phyloP scores from a whole-genome alignment of 2,329 filamentous ascomycete genomes.

The Talaromyces sp. region DNA sequence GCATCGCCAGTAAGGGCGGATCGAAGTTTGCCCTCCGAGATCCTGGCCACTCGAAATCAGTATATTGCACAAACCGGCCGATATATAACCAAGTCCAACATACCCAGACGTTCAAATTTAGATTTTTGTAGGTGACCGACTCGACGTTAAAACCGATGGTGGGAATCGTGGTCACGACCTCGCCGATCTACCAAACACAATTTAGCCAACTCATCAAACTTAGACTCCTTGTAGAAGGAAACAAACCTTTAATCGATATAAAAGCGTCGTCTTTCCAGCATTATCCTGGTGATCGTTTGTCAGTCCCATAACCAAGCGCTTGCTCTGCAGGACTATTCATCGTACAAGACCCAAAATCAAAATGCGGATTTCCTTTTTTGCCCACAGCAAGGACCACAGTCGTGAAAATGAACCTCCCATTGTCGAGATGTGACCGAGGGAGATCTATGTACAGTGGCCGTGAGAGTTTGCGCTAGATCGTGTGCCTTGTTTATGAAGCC shows the following conservation, averaged over 20 bases:
- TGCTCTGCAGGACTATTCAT: constrained; percentile 7
- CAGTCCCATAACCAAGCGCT: constrained; percentile 1
- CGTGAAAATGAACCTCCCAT: constrained; percentile 53
- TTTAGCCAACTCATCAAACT: constrained; percentile 2
- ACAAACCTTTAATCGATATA: constrained; percentile 90
- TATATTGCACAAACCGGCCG: not conserved
- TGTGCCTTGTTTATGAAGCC: not conserved
- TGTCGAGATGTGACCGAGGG: not conserved
- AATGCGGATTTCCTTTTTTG: constrained; percentile 97
- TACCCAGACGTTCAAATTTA: constrained; percentile 99
- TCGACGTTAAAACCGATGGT: constrained; percentile 99
- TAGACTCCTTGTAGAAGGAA: not conserved
- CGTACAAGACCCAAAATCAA: constrained; percentile 87
- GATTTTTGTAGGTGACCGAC: constrained; percentile 94
- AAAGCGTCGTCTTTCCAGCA: constrained; percentile 92
- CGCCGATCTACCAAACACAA: constrained; percentile 65
- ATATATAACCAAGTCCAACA: constrained; percentile 22
- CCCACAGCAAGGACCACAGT: constrained; percentile 69
- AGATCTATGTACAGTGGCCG: not conserved
- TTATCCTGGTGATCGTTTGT: constrained; percentile 63
- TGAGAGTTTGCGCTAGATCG: not conserved
- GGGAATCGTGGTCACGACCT: constrained; percentile 97
- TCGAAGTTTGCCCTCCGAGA: constrained; percentile 95
- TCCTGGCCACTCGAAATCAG: constrained; percentile 49
- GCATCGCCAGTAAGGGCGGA: constrained; percentile 97